Base-by-base conservation (phyloP, 2,329 filamentous ascomycete genomes). In the Penicillium thymicola region DNA sequence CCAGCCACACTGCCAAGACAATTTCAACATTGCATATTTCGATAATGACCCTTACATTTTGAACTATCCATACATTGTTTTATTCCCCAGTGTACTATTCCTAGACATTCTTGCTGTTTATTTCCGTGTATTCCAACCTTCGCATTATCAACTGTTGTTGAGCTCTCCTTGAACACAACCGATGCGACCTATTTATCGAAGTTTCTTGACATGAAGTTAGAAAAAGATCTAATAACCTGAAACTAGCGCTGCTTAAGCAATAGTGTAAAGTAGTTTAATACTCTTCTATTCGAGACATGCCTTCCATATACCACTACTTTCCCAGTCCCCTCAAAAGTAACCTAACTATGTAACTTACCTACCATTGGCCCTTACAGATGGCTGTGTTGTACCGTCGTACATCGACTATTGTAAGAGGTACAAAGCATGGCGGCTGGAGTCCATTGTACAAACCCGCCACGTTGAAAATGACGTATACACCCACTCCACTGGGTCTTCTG, bases 1-100 rank as follows among this genome's bases (percentile, higher is more conserved):
- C 21, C 48, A 55, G 54, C 54, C 54, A 55, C 54, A 49, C 14
- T 51, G 28, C 37, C 30, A 50, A 28, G 41, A 27, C 45, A 36
- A 27, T 45, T 36, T 34, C 43, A 34, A 27, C 28, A 30, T 5
- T 25, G 2, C 21, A 25, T 14, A 8, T 23, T 16, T 30, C 7
- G 27, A 30, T 5, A 13, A 32, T 51, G 48, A 51, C 38, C 37
- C 11, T 32, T 37, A 44, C 28, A 36, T 28, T 44, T 30, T 50
- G 16, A 16, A 16, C 14, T 30, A 30, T 11, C 10, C 28, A 10
- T 4, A 28, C 9, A 30, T 30, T 30, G 28, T 30, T 30, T 30
- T 30, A 30, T 30, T 30, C 28, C 4, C 4, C 14, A 14, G 32
- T 34, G 13, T 34, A 25, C 21, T 42, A 16, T 16, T 42, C 0